Evolutionary conservation across 129 eudicot species (phyloP).

Genomic region (Artemisia annua): DNA sequence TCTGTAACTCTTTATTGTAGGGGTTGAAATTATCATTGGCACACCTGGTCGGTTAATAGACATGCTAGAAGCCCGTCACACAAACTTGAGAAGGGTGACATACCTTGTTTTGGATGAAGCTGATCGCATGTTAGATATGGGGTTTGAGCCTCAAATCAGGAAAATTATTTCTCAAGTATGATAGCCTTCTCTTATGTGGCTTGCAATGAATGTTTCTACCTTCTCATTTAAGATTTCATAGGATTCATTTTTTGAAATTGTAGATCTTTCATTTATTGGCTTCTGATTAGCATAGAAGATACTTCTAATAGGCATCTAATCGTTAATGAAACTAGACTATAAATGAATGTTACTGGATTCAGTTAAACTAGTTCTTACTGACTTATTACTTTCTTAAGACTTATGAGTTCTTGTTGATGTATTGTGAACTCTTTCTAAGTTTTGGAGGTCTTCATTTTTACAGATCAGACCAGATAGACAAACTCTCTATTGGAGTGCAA

Average conservation of each 20-base stretch:
- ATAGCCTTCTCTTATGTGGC: background rate
- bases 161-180: conserved; percentile 79
- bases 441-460: conserved; percentile 20
- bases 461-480: conserved; percentile 99
- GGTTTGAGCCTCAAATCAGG: conserved; percentile 98
- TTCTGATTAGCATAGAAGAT: background rate
- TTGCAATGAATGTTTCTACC: background rate
- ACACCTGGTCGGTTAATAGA: conserved; percentile 98
- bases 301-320: background rate
- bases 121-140: conserved; percentile 99
- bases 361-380: background rate
- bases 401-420: background rate
- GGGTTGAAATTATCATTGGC: conserved; percentile 92
- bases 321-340: background rate
- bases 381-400: background rate
- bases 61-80: conserved; percentile 88
- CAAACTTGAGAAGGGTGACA: conserved; percentile 91
- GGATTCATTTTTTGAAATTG: background rate
- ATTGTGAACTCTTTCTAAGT: background rate
- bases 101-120: conserved; percentile 99
- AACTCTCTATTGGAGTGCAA: conserved; percentile 98
- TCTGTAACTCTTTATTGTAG: conserved; percentile 39
- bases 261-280: background rate
- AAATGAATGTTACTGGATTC: background rate
- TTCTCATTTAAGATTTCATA: background rate